Conservation (phyloP, 164 flowering plant species). For the Houttuynia cordata region DNA sequence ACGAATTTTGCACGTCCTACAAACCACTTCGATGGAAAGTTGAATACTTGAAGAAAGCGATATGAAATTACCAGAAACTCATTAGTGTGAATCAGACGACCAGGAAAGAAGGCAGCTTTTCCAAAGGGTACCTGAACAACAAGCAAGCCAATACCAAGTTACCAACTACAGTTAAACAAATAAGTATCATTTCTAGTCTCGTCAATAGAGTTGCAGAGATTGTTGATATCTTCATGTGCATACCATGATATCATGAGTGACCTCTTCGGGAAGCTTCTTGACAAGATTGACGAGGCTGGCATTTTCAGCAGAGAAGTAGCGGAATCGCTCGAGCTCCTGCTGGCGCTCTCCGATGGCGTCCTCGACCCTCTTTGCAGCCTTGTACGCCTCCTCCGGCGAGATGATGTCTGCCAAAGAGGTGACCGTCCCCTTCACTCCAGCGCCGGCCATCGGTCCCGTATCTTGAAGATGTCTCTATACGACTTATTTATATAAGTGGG, state of each 20-base stretch:
- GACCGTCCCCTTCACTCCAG: conserved; percentile 43
- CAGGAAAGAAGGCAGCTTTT: conserved; percentile 85
- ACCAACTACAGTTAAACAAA: no score
- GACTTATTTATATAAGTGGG: no score
- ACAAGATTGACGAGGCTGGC: conserved; percentile 54
- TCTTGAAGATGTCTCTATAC: no score
- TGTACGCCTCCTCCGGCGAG: conserved; percentile 50
- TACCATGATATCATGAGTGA: conserved; percentile 72
- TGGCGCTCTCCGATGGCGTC: conserved; percentile 34
- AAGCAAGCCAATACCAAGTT: neutral
- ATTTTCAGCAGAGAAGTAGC: conserved; percentile 52
- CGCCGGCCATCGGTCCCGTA: conserved; percentile 9
- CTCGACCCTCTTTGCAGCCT: conserved; percentile 52
- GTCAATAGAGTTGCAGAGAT: neutral
- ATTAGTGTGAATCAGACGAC: conserved; percentile 78
- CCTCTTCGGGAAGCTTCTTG: conserved; percentile 69
- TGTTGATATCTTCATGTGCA: neutral
- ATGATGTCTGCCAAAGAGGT: conserved; percentile 50
- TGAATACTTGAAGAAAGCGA: neutral
- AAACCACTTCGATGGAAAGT: neutral
- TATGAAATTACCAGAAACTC: conserved; percentile 44
- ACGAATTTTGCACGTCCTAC: no score
- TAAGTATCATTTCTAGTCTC: neutral
- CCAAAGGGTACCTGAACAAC: conserved; percentile 73
- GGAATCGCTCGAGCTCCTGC: conserved; percentile 34